phyloP scores from a whole-genome alignment of 1,139 yeast genomes.

The Fermentozyma sake region DNA sequence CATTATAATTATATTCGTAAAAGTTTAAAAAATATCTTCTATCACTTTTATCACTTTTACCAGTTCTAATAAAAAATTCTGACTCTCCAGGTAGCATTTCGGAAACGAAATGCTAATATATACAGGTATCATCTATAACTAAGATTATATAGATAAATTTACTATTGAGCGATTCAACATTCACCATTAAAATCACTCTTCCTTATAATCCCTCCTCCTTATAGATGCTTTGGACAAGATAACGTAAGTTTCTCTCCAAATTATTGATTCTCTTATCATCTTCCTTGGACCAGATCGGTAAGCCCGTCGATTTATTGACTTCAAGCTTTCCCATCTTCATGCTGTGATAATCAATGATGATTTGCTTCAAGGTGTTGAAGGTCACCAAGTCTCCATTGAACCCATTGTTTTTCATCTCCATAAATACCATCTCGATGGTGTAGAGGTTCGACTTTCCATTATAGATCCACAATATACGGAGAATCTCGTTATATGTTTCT shows the following conservation, averaged over 20 bases:
- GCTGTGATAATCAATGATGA: constrained; percentile 32
- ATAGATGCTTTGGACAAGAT: no score
- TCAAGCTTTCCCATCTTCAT: constrained; percentile 27
- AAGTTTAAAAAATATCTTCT: constrained; percentile 25
- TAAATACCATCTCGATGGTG: constrained; percentile 29
- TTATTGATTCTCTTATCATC: constrained; percentile 30
- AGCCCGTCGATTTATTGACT: constrained; percentile 12
- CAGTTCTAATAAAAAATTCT: constrained; percentile 78
- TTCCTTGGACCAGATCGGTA: constrained; percentile 34
- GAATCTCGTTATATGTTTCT: constrained; percentile 38
- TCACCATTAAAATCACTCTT: no score
- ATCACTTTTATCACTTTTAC: constrained; percentile 46
- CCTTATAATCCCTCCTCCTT: no score
- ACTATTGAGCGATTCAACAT: no score
- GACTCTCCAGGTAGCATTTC: constrained; percentile 60
- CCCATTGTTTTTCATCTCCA: constrained; percentile 43
- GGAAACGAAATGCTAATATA: background rate
- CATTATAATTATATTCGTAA: constrained; percentile 9
- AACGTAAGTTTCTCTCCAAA: constrained; percentile 19
- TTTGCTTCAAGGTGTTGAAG: constrained; percentile 32
- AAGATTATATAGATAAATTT: no score
- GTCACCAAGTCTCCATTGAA: constrained; percentile 36
- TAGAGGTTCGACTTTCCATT: constrained; percentile 34
- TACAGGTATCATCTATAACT: no score
- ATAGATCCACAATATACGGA: constrained; percentile 36